A percentile compares a stretch with the other conserved stretches of the same genome.
These are phyloP conservation scores for Fusarium tjaetaba DNA, from an alignment of 2,329 filamentous ascomycete genomes.

Conservation along the genomic window DNA sequence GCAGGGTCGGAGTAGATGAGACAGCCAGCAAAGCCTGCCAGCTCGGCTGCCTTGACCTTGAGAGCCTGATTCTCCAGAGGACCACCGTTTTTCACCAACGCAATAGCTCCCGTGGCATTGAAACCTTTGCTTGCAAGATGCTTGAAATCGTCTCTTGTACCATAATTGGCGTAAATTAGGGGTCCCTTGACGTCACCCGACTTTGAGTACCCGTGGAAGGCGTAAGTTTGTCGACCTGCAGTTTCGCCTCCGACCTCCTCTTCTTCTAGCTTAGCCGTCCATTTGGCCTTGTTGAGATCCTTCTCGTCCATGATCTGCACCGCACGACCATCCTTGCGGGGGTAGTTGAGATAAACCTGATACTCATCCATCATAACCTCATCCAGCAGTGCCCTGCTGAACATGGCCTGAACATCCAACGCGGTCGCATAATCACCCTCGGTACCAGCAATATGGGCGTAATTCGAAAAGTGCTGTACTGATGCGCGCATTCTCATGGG, in stretches of 20 bases:
- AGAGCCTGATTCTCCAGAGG: constrained; percentile 76
- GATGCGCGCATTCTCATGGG: constrained; percentile 75
- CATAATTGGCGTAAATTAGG: constrained; percentile 92
- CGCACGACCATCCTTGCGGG: constrained; percentile 77
- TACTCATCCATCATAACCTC: constrained; percentile 81
- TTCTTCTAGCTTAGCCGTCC: constrained; percentile 88
- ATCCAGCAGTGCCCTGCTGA: constrained; percentile 77
- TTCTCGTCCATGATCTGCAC: constrained; percentile 82
- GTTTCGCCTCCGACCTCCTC: constrained; percentile 71
- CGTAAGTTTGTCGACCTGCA: constrained; percentile 73
- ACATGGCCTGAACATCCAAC: constrained; percentile 83
- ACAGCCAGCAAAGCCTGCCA: constrained; percentile 86
- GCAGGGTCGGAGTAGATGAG: constrained; percentile 92
- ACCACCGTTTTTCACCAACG: constrained; percentile 83
- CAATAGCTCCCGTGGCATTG: constrained; percentile 81
- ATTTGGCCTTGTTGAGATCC: constrained; percentile 65
- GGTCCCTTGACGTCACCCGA: constrained; percentile 87
- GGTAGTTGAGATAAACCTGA: constrained; percentile 93
- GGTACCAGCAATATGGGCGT: constrained; percentile 92
- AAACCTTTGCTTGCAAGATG: constrained; percentile 76
- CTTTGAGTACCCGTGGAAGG: constrained; percentile 91
- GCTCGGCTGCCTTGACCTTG: constrained; percentile 90
- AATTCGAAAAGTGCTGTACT: constrained; percentile 80
- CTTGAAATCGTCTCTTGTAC: constrained; percentile 84
- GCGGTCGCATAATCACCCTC: constrained; percentile 90